Evolutionary conservation across 345 rosid species (phyloP), one percentile per base, ranked within the genome.

Genomic region (Bruguiera parviflora): DNA sequence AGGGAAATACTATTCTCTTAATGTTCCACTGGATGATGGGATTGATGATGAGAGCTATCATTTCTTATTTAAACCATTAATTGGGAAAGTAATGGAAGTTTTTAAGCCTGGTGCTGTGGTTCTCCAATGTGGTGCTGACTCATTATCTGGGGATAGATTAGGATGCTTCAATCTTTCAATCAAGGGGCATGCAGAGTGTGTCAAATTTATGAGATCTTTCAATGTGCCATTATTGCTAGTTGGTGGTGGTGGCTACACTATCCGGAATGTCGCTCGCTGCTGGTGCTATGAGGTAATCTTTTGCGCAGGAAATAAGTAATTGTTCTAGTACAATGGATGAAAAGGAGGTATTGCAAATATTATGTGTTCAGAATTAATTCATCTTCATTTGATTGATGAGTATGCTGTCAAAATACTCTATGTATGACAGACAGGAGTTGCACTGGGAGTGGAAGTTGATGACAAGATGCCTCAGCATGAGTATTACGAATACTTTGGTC

Each of bases 181-280:
- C 79, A 89, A 88, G 79, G 93, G 96, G n/a, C 91, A 90, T 52
- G 91, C 87, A 25, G 91, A 90, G 61, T 90, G 96, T 72, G 89
- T 86, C 43, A 75, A 78, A 73, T 90, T 74, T 65, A 84, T 88
- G 88, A 88, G 89, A 80, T 90, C 96, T 7, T 90, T 84, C 77
- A 90, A 88, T 74, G 88, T 86, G 66, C 96, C 91, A 19, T 66
- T 85, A 9, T 75, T 84, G 71, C 82, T 88, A 29, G 63, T 90
- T 47, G 96, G 91, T 25, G 96, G 93, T 49, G 91, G 91, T 52
- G 93, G 89, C 62, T 90, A 86, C 77, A 86, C 93, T 22, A 85
- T 88, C 79, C 81, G 91, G 51, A 88, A 86, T 74, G 92, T 88
- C 55, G 89, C 96, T 65, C 90, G 93, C 5, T 87, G 91, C 79